Base-by-base conservation (phyloP, 2,329 filamentous ascomycete species). In the Stagonosporopsis rhizophila region DNA sequence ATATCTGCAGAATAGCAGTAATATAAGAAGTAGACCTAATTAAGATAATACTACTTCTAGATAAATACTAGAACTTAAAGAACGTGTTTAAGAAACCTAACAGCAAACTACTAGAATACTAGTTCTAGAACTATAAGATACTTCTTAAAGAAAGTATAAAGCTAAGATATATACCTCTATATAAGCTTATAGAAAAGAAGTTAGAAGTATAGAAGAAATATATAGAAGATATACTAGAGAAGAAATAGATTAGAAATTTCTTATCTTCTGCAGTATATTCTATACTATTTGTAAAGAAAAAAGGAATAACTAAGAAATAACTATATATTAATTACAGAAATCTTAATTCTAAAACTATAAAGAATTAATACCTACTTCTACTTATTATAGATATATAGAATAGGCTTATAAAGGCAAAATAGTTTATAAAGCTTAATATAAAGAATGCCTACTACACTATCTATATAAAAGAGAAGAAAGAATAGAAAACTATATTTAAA, bases 201-300 rank as follows among this genome's bases (percentile, higher is more conserved):
- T 17, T 38, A n/a, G 9, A 7, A n/a, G 6, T 25, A 17, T n/a
- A 34, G 4, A 22, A 22, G 4, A 45, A 35, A 22, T 45, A 45
- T 11, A 45, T 45, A 25, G 25, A 45, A 8, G 28, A 45, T 35
- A 11, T n/a, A n/a, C 30, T 45, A 45, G 42, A 45, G 35, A 35
- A 25, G 37, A 22, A 39, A 8, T 39, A 39, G 37, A 39, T 46
- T n/a, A 27, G 15, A 11, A 46, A 39, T 11, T 39, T 8, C 19
- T 39, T 12, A 2, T 46, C 3, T 2, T 22, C 20, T 19, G 30
- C 9, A 35, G 42, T 1, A 17, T 45, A 23, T 30, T n/a, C n/a
- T 8, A 45, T 45, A 11, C 2, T 45, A 2, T 45, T 45, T 35
- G 6, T 45, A 35, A 11, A 15, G n/a, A 35, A 45, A 25, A 22